Evolutionary conservation across 768 basidiomycete species (phyloP), one percentile per base, ranked within the genome.

Genomic region (Galerina marginata): DNA sequence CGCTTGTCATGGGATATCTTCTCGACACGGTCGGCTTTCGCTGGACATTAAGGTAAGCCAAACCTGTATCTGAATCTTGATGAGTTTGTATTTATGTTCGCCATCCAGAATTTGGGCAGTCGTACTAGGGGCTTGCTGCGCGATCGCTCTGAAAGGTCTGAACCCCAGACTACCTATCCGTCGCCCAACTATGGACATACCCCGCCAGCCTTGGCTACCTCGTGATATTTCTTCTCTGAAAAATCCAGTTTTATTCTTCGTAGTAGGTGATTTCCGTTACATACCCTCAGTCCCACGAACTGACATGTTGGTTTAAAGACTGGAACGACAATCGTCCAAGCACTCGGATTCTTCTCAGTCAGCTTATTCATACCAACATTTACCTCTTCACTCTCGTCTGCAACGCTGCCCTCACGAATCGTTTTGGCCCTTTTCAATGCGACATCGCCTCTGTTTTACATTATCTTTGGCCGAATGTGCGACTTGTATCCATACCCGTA

Each of bases 401-500:
- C 43, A 29, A 52, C 60, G 7, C 36, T 61, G 1, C 49, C 54
- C 12, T 56, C 60, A 12, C 56, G 49, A 12, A 46, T 56, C 12
- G 55, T 57, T 6, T 44, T 61, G 1, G 60, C 60, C 1, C 48
- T 61, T n/a, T 61, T 61, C 55, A 61, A 61, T 14, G 60, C 50
- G 9, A 45, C 56, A 9, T 56, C 60, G 2, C 55, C 51, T 10
- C n/a, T 61, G 9, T 61, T 56, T 16, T 61, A 45, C 38, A 53
- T 61, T 14, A 26, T 61, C 9, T 61, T 61, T 15, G 60, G 60
- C 0, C 48, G 56, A 12, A 51, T 56, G 25, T 57, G 60, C 25
- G 60, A 61, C 47, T 56, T 49, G 6, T 56, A 45, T 33, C 60
- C 60, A 6, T 61, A 61, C 36, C 56, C 60, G 23, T 61, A 61